A percentile compares a stretch with the other conserved stretches of the same genome.
These are phyloP conservation scores for Usnea hakonensis DNA, from an alignment of 495 filamentous ascomycete genomes.

Conservation along the genomic window DNA sequence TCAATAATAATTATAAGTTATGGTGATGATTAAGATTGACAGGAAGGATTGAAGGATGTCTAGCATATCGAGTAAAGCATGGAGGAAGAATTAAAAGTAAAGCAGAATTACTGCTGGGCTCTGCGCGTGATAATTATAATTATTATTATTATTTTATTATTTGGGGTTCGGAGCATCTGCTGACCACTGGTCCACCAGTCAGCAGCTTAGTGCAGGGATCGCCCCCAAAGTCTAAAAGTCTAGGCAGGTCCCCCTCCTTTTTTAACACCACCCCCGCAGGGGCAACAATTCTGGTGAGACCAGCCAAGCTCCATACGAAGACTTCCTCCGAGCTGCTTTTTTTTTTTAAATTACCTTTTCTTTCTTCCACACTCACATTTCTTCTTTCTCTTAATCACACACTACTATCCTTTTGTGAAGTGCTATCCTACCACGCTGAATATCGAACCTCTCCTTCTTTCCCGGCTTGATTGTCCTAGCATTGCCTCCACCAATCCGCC, in stretches of 20 bases:
- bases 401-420: neutral
- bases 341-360: neutral
- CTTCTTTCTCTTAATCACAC: neutral
- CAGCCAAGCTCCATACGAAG: no score
- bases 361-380: neutral
- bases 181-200: neutral
- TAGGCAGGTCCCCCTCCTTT: neutral
- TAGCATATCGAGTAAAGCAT: no score
- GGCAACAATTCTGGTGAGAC: no score
- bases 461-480: neutral
- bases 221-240: neutral
- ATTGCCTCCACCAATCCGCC: neutral
- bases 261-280: neutral
- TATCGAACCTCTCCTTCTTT: neutral
- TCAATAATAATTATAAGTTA: no score
- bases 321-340: no score
- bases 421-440: neutral
- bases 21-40: neutral
- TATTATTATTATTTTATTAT: no score
- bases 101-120: conserved; percentile 7
- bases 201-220: neutral
- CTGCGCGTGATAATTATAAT: neutral
- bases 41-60: neutral
- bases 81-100: conserved; percentile 6
- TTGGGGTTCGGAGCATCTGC: no score